These are phyloP conservation scores for Dillenia turbinata DNA, from an alignment of 164 flowering plant genomes.

Conservation along the genomic window DNA sequence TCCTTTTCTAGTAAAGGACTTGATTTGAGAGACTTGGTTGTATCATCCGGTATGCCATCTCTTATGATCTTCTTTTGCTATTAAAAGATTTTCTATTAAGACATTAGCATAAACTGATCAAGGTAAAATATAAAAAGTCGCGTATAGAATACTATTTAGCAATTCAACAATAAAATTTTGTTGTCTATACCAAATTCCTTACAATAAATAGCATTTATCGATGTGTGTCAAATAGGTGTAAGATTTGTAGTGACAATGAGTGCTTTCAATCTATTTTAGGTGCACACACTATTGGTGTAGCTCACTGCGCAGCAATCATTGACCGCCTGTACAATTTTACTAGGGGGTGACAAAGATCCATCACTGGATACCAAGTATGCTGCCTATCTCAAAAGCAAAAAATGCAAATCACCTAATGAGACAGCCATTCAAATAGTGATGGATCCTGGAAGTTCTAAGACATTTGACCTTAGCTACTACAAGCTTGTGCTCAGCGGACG, in stretches of 20 bases:
- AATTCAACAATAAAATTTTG: no score
- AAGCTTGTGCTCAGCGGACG: neutral
- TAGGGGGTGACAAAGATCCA: constrained; percentile 25
- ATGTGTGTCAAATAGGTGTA: no score
- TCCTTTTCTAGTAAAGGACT: constrained; percentile 11
- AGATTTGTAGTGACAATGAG: no score
- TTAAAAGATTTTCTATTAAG: no score
- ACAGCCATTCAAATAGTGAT: constrained; percentile 2
- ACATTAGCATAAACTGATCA: no score
- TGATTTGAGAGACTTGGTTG: constrained; percentile 9
- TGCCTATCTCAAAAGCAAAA: constrained; percentile 11
- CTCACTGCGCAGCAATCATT: constrained; percentile 22
- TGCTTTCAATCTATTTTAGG: constrained; percentile 7
- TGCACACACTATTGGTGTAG: constrained; percentile 27
- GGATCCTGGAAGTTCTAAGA: constrained; percentile 3
- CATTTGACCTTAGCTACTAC: constrained; percentile 1
- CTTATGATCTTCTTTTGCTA: no score
- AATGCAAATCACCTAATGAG: neutral
- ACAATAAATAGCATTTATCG: no score
- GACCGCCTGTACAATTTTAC: constrained; percentile 28
- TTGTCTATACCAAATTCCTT: no score
- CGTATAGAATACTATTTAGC: no score
- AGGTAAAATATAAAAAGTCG: no score
- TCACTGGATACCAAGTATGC: constrained; percentile 23
- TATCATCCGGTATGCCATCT: constrained; percentile 8